Conservation (phyloP, 2,329 filamentous ascomycete genomes). For the Dryadomyces quercus-mongolicae region DNA sequence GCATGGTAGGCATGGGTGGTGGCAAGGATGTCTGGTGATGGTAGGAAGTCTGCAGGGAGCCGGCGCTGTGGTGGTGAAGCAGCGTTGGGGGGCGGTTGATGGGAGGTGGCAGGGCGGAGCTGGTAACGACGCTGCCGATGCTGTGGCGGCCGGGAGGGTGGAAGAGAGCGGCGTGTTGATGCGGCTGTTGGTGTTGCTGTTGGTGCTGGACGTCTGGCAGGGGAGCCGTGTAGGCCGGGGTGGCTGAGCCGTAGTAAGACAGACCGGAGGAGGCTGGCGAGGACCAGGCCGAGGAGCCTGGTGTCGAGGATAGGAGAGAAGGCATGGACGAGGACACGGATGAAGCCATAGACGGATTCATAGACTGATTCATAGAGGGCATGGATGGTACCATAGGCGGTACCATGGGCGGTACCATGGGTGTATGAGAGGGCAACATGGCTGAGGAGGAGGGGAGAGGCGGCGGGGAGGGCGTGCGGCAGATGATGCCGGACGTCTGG, state of each 20-base stretch:
- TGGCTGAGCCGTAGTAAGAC: not conserved
- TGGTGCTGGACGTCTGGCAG: not conserved
- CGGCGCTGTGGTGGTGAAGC: not conserved
- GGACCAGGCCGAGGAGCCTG: not conserved
- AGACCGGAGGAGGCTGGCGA: not conserved
- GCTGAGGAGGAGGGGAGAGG: not conserved
- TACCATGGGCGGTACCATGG: not conserved
- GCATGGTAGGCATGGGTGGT: not conserved
- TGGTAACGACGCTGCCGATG: not conserved
- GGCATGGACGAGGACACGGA: not conserved
- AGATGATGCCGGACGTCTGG: conserved; percentile 12
- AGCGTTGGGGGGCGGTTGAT: not conserved
- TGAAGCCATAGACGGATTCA: not conserved
- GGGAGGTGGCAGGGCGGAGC: not conserved
- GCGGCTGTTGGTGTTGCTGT: not conserved
- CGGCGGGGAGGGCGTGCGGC: conserved; percentile 13
- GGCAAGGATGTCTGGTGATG: not conserved
- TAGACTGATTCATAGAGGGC: not conserved
- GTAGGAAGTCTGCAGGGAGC: not conserved
- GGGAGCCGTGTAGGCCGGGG: too few relatives aligned
- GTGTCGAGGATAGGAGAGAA: not conserved
- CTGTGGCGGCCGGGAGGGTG: not conserved
- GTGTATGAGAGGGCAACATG: not conserved
- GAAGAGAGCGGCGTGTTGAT: not conserved
- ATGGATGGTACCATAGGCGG: not conserved